Base-by-base conservation (phyloP, 1,139 yeast genomes). In the Ogataea hybrid region DNA sequence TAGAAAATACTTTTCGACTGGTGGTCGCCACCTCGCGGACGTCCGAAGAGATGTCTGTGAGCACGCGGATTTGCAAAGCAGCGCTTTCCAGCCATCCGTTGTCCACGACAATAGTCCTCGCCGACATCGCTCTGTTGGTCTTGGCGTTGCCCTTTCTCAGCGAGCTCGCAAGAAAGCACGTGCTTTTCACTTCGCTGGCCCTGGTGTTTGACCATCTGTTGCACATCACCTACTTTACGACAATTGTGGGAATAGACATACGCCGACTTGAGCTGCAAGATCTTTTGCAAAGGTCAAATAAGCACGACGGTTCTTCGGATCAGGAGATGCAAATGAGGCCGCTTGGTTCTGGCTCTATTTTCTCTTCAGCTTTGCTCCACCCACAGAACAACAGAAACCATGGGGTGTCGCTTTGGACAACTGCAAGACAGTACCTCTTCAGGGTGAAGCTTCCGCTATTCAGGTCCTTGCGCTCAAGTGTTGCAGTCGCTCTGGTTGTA, bases 211-310 rank as follows among this genome's bases (percentile, higher is more conserved):
- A 84, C 52, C 79, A 77, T 51, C 43, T 72, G 3, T 62, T 86
- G 35, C 88, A 82, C 51, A 56, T 78, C 39, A 76, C 90, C 0
- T 84, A 70, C 57, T 75, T 84, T 47, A 67, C 80, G 1, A 81
- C 89, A 0, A 76, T 84, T 0, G 63, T 85, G 14, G 71, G 82
- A 22, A 74, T 86, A 34, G 95, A 87, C 62, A 65, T 82, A 35
- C 73, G 79, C 34, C 70, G 88, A 42, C 61, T 74, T 30, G 89
- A 83, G 53, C 67, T 83, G 16, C 75, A 76, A 9, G 87, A 81
- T 47, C 59, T 79, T 27, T 53, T 77, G 28, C 60, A 59, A 38
- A 39, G 47, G 27, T 43, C 54, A 7, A 35, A 36, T 28, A 44
- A 44, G 15, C 48, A 41, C 29, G 52, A 48, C 25, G 32, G 36